Base-by-base conservation (phyloP, 2,329 filamentous ascomycete genomes). In the Botrytis medusae region DNA sequence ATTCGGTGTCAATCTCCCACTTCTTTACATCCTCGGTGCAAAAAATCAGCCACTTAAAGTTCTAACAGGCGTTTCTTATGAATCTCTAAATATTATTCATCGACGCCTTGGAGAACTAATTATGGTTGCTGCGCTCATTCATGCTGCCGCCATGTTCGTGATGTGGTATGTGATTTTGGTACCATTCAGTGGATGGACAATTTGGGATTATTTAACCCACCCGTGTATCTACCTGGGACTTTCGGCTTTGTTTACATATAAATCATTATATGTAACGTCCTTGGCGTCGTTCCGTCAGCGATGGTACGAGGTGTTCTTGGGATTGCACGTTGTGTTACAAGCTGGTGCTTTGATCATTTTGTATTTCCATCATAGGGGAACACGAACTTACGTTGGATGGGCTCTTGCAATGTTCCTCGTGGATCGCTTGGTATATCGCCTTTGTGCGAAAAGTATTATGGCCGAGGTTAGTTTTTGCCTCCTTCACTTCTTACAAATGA, bases 21-120 rank as follows among this genome's bases (percentile, higher is more conserved):
- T 87, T 57, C 83, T 92, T 4, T 92, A 92, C 79, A 82, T 92
- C 7, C 83, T 92, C 5, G 86, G 88, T 2, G 90, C 90, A 46
- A 92, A 92, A 80, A 92, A 89, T 74, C 89, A 91, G 75, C 90
- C 90, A 0, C 78, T 92, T 48, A 87, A 87, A 73, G 77, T 84
- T 2, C 82, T 92, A 29, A 91, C 89, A 0, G 89, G 90, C 6
- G 86, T 87, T 75, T 91, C 89, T 0, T 92, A 92, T 78, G 90
- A 92, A 80, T 86, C 87, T 8, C 83, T 92, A 60, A 91, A 92
- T 78, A 87, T 92, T 63, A 86, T 91, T 72, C 90, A 92, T 79
- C 87, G 90, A 51, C 85, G 89, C 7, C 83, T 91, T 1, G 89
- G 90, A 37, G 89, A 91, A 79, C 79, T 88, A 42, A 84, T 91